Conservation (phyloP, 2,329 filamentous ascomycete genomes). For the Claviceps cyperi region DNA sequence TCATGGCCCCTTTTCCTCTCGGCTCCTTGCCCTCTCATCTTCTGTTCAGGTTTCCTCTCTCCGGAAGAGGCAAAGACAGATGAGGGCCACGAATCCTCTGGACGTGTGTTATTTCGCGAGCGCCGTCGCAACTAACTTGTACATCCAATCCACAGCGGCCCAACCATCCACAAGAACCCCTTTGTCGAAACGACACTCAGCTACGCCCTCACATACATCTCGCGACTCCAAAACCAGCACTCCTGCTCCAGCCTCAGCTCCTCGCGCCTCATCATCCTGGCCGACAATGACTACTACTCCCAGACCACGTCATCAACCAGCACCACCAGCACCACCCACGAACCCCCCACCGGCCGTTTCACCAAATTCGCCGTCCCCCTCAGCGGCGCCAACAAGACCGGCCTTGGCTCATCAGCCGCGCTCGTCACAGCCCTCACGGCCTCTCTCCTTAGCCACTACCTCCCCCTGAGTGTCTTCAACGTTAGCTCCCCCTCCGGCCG, state of each 20-base stretch:
- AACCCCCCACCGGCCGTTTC: constrained; percentile 40
- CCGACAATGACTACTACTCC: constrained; percentile 96
- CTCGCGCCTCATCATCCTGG: constrained; percentile 69
- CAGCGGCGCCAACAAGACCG: constrained; percentile 78
- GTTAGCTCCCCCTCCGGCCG: constrained; percentile 38
- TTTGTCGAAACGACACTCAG: constrained; percentile 87
- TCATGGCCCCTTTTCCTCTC: background rate
- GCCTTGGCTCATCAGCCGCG: constrained; percentile 85
- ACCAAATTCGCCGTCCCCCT: constrained; percentile 64
- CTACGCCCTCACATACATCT: constrained; percentile 76
- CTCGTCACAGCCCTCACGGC: constrained; percentile 79
- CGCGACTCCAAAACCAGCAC: constrained; percentile 23
- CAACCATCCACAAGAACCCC: constrained; percentile 44
- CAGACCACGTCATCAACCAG: constrained; percentile 23
- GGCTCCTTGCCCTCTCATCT: background rate
- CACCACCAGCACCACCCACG: background rate
- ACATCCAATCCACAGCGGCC: constrained; percentile 22
- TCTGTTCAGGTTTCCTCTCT: background rate
- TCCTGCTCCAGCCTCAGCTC: constrained; percentile 43
- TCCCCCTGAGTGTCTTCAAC: constrained; percentile 42
- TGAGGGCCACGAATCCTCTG: too few species aligned
- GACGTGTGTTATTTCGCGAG: too few species aligned
- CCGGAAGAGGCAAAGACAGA: too few species aligned
- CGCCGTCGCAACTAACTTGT: too few species aligned
- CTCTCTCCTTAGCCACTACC: constrained; percentile 62